Conservation (phyloP, 768 basidiomycete genomes). For the Lactarius evosmus region DNA sequence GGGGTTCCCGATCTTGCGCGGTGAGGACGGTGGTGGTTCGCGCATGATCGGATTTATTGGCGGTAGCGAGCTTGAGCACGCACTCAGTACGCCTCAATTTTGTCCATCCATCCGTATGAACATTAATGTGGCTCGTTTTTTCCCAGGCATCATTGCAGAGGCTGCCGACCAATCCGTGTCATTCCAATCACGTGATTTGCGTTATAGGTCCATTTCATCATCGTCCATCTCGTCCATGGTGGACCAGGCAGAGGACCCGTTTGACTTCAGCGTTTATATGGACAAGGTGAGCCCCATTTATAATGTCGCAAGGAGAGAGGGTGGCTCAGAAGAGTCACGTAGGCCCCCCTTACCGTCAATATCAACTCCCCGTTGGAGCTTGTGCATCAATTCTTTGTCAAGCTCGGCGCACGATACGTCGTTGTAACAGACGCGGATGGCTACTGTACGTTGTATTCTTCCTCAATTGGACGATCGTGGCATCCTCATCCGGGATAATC, state of each 20-base stretch:
- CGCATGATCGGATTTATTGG: slow-evolving; percentile 90
- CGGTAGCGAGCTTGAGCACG: slow-evolving; percentile 90
- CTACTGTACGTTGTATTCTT: slow-evolving; percentile 52
- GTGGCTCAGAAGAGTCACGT: neutral
- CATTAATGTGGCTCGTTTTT: neutral
- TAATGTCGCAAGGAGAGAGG: neutral
- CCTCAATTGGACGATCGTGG: neutral
- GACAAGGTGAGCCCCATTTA: slow-evolving; percentile 56
- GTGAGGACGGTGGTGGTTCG: slow-evolving; percentile 44
- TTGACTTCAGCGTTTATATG: slow-evolving; percentile 87
- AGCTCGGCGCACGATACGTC: slow-evolving; percentile 89
- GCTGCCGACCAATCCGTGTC: slow-evolving; percentile 62
- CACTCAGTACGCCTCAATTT: slow-evolving; percentile 55
- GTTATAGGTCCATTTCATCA: slow-evolving; percentile 39
- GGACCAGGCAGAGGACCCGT: slow-evolving; percentile 46
- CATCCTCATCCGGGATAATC: neutral
- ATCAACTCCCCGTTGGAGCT: slow-evolving; percentile 87
- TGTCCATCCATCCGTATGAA: neutral
- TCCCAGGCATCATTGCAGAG: slow-evolving; percentile 68
- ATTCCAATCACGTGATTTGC: slow-evolving; percentile 50
- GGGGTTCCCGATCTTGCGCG: slow-evolving; percentile 83
- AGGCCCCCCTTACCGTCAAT: slow-evolving; percentile 87
- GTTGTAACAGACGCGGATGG: slow-evolving; percentile 82
- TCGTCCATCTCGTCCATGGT: slow-evolving; percentile 60
- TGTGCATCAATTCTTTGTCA: slow-evolving; percentile 90